These are phyloP conservation scores for Penicillium occitanis DNA, from an alignment of 2,329 filamentous ascomycete species.

Conservation along the genomic window DNA sequence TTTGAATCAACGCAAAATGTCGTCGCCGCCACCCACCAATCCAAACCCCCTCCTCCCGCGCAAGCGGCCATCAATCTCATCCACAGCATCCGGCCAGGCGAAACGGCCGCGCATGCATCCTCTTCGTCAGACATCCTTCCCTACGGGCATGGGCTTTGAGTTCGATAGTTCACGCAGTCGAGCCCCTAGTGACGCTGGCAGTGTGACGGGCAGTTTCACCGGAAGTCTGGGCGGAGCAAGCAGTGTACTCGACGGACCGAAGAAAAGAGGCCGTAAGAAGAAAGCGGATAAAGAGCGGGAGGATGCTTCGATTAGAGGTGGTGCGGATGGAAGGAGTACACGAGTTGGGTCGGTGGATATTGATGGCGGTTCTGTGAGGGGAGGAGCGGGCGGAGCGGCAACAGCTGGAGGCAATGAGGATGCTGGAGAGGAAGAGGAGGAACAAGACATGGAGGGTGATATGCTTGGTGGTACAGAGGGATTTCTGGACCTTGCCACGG, in stretches of 20 bases:
- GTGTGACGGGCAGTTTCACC: conserved; percentile 45
- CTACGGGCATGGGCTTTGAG: conserved; percentile 44
- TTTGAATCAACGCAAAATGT: conserved; percentile 32
- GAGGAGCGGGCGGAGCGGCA: conserved; percentile 9
- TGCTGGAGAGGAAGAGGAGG: conserved; percentile 53
- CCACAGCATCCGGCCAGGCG: conserved; percentile 35
- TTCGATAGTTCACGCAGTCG: conserved; percentile 32
- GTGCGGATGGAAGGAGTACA: conserved; percentile 26
- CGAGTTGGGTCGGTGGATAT: conserved; percentile 37
- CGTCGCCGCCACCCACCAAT: conserved; percentile 37
- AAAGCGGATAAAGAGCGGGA: conserved; percentile 41
- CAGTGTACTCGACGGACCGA: conserved; percentile 31
- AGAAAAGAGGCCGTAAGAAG: conserved; percentile 41
- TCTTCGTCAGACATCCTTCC: conserved; percentile 46
- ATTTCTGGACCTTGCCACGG: conserved; percentile 50
- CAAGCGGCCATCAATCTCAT: conserved; percentile 45
- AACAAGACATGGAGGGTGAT: conserved; percentile 50
- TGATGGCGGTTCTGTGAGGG: conserved; percentile 33
- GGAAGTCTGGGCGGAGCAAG: conserved; percentile 42
- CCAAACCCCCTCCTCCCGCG: conserved; percentile 35
- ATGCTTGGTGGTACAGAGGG: conserved; percentile 47
- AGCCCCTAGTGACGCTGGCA: conserved; percentile 40
- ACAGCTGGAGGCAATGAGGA: conserved; percentile 48
- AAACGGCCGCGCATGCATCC: conserved; percentile 45
- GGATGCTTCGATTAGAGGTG: conserved; percentile 32